Base-by-base conservation (phyloP, 2,329 filamentous ascomycete genomes). In the Rutstroemia sp. region DNA sequence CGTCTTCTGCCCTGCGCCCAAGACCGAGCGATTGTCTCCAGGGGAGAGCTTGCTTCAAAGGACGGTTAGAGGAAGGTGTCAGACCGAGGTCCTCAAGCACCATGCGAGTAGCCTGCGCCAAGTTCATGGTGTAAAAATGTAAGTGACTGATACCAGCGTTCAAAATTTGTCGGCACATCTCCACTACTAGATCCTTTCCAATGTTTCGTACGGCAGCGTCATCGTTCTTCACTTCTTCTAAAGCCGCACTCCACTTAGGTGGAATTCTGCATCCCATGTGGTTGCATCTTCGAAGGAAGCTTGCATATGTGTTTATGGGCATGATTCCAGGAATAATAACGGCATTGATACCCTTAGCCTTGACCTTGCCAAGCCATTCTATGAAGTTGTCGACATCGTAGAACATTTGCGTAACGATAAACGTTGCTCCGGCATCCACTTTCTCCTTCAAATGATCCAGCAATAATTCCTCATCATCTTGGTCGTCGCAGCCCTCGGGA, bases 111-210 rank as follows among this genome's bases (percentile, higher is more conserved):
- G 94, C 89, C 72, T 95, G 90, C 10, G 91, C 92, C 19, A 99
- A 79, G 73, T 99, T 99, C 94, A 99, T 99, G 59, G 94, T 99
- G 77, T 99, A 99, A 74, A 99, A 99, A 73, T 99, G 94, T 62
- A 99, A 74, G 70, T 96, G 91, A 61, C 84, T 80, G 63, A 96
- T 90, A 42, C 92, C 94, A 38, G 84, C 85, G 58, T 85, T 82
- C 56, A 97, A 77, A 59, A 99, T 82, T 73, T 87, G 90, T 58
- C 87, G 85, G 72, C 94, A 99, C 83, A 99, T 86, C 46, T 95
- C 83, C 21, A 91, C 89, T 18, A 99, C 87, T 21, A 99, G 78
- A 14, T 81, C 84, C 73, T 91, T 94, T 53, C 94, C 94, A 56
- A 95, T 83, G 63, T 95, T 89, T 70, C 92, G 83, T 34, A 97